These are phyloP conservation scores for Heterobasidion parviporum DNA, from an alignment of 1,284 basidiomycete species.

Conservation along the genomic window DNA sequence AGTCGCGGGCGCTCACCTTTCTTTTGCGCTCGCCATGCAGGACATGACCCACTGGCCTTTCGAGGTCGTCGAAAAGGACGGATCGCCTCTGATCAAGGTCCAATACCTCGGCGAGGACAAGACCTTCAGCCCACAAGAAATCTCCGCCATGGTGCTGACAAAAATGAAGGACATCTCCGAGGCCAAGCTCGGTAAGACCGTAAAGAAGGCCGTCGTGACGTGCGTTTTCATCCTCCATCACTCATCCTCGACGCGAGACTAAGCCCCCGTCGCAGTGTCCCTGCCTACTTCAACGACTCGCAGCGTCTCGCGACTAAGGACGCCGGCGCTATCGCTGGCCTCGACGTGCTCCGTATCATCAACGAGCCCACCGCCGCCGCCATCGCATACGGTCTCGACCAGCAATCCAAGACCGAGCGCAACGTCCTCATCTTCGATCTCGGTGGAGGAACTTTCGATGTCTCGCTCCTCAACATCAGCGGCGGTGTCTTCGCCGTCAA, in stretches of 20 bases:
- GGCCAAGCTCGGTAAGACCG: constrained; percentile 93
- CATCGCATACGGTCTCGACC: constrained; percentile 90
- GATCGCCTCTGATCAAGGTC: constrained; percentile 94
- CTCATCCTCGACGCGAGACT: background rate
- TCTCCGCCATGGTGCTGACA: constrained; percentile 96
- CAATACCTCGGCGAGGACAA: constrained; percentile 91
- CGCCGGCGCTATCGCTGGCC: constrained; percentile 86
- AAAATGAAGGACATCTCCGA: constrained; percentile 99
- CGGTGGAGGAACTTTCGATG: constrained; percentile 98
- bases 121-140: constrained; percentile 95
- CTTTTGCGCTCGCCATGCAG: constrained; percentile 26
- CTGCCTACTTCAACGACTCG: constrained; percentile 97
- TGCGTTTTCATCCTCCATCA: constrained; percentile 14
- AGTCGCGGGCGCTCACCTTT: background rate
- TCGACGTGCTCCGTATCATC: constrained; percentile 96
- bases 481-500: constrained; percentile 97
- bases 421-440: constrained; percentile 99
- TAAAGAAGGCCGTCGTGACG: constrained; percentile 94
- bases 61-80: constrained; percentile 87
- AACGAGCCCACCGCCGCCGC: constrained; percentile 95
- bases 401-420: constrained; percentile 87
- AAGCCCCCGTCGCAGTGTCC: constrained; percentile 35
- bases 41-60: constrained; percentile 93
- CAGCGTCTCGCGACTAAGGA: constrained; percentile 95
- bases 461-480: constrained; percentile 93